Conservation (phyloP, 495 filamentous ascomycete species). For the Xylaria scruposa region DNA sequence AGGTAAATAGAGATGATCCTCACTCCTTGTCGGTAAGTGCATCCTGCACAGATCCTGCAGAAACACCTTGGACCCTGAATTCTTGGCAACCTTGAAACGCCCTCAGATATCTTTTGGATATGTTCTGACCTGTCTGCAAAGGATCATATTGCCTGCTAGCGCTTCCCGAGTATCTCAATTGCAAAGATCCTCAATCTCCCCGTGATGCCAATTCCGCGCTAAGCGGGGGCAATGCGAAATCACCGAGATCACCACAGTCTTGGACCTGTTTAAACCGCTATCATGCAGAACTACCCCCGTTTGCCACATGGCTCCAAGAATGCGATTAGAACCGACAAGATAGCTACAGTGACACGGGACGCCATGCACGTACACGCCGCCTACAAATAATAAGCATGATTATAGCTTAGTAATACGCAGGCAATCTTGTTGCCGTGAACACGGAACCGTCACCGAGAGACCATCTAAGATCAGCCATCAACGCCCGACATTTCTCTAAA, state of each 20-base stretch:
- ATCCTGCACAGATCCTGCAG: constrained; percentile 15
- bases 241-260: too few species aligned
- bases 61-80: constrained; percentile 18
- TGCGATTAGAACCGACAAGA: neutral
- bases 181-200: neutral
- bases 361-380: neutral
- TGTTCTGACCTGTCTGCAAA: neutral
- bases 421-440: neutral
- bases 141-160: constrained; percentile 6
- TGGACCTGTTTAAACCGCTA: neutral
- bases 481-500: neutral
- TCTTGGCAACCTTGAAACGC: constrained; percentile 24
- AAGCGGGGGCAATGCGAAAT: neutral
- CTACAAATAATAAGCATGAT: neutral
- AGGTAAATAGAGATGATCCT: constrained; percentile 13
- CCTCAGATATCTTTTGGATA: neutral
- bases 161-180: constrained; percentile 11
- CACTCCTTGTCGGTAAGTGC: constrained; percentile 4
- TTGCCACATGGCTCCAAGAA: constrained; percentile 1
- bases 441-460: neutral
- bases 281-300: neutral
- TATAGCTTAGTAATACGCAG: neutral
- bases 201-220: neutral
- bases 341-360: neutral
- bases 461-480: neutral